Conservation (phyloP, 257 asterid species). For the Solanum paucissectum region DNA sequence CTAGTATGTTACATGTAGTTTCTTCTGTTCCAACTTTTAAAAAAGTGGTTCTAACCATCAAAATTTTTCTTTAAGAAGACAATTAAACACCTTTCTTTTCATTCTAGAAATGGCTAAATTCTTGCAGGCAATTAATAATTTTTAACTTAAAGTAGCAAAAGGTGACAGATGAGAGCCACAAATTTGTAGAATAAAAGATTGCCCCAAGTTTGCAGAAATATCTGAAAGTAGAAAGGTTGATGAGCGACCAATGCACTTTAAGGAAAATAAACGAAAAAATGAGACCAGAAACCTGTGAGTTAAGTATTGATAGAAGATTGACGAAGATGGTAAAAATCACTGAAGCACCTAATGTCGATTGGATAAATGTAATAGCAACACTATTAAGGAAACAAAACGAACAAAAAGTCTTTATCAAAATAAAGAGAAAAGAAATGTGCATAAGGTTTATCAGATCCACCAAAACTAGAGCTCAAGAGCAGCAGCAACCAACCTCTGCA, state of each 20-base stretch:
- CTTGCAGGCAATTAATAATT: background rate
- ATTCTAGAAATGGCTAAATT: background rate
- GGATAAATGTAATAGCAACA: background rate
- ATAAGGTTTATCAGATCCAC: background rate
- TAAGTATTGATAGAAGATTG: background rate
- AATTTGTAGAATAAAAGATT: background rate
- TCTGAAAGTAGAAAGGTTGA: background rate
- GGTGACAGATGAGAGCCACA: background rate
- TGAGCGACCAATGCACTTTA: background rate
- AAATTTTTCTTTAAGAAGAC: background rate
- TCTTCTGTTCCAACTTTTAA: background rate
- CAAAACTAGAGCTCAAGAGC: background rate
- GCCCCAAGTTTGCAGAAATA: background rate
- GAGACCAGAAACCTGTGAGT: background rate
- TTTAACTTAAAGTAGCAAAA: background rate
- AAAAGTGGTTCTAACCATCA: background rate
- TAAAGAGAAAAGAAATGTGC: background rate
- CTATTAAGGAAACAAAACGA: background rate
- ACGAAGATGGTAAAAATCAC: background rate
- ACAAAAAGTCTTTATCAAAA: background rate
- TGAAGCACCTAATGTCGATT: background rate
- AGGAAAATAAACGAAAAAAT: background rate
- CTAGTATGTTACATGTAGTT: background rate
- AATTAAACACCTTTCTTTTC: background rate
- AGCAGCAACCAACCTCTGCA: constrained; percentile 52